phyloP scores from a whole-genome alignment of 768 basidiomycete genomes.

The Mycena albidolilacea region DNA sequence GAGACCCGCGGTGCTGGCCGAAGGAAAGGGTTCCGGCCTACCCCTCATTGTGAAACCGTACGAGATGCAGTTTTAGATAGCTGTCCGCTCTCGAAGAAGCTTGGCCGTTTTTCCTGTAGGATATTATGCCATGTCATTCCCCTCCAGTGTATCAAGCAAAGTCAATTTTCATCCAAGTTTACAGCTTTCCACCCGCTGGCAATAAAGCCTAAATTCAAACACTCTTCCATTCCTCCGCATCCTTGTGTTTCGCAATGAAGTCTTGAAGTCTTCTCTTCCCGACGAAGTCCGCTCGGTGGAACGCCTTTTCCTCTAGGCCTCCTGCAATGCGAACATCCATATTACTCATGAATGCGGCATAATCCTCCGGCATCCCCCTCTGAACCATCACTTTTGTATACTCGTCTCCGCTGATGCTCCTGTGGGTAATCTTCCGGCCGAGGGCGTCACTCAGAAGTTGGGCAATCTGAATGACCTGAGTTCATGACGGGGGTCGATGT shows the following conservation, averaged over 20 bases:
- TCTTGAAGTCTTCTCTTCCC: conserved; percentile 44
- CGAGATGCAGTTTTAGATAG: no score
- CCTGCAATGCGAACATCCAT: conserved; percentile 41
- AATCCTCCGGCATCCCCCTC: conserved; percentile 38
- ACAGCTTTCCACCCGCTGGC: no score
- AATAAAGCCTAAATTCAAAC: not conserved
- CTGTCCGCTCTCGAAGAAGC: no score
- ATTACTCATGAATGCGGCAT: conserved; percentile 37
- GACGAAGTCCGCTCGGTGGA: conserved; percentile 40
- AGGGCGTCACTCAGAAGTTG: conserved; percentile 44
- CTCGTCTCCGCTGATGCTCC: conserved; percentile 42
- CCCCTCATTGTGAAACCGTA: not conserved
- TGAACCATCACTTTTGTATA: conserved; percentile 33
- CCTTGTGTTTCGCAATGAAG: conserved; percentile 42
- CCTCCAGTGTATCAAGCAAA: no score
- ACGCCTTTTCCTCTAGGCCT: conserved; percentile 44
- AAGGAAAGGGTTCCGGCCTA: not conserved
- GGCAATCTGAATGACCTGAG: conserved; percentile 41
- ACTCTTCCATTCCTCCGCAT: conserved; percentile 4
- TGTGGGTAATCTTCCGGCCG: conserved; percentile 49
- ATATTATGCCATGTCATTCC: no score
- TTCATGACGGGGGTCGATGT: no score
- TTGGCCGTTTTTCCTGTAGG: no score
- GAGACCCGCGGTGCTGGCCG: conserved; percentile 1
- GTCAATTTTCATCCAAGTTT: no score